Percentiles rank a stretch among this genome's conserved stretches.
Conservation (phyloP, 305 asterid genomes). For the Andrographis paniculata region DNA sequence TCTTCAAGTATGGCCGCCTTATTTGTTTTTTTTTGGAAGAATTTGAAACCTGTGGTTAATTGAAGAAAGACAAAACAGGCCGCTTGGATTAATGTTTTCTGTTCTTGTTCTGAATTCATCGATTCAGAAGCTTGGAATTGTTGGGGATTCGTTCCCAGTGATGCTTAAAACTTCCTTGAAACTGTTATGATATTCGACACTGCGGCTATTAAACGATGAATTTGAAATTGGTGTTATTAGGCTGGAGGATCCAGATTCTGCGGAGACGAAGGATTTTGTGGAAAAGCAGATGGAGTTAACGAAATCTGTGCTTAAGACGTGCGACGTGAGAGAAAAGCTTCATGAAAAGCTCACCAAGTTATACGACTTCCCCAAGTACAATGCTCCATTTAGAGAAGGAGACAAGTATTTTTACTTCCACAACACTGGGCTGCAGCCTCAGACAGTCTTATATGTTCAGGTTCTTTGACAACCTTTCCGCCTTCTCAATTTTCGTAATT, state of each 20-base stretch:
- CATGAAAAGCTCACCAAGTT: constrained; percentile 53
- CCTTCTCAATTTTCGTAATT: constrained; percentile 10
- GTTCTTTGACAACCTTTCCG: constrained; percentile 25
- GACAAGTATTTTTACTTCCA: constrained; percentile 81
- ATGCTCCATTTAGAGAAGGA: constrained; percentile 73
- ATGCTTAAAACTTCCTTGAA: too few species aligned
- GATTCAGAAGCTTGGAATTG: neutral
- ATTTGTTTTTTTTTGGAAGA: constrained; percentile 4
- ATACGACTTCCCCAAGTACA: constrained; percentile 71
- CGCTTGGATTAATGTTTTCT: too few species aligned
- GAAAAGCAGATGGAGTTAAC: constrained; percentile 61
- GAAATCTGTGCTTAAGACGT: constrained; percentile 58
- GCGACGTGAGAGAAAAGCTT: constrained; percentile 70
- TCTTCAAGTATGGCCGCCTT: neutral
- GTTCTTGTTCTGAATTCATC: too few species aligned
- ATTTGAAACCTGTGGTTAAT: neutral
- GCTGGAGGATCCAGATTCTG: constrained; percentile 96
- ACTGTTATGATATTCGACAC: too few species aligned
- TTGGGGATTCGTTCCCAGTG: too few species aligned
- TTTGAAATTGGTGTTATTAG: constrained; percentile 30
- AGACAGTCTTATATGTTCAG: constrained; percentile 77
- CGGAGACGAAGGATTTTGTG: constrained; percentile 73
- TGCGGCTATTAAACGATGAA: constrained; percentile 5
- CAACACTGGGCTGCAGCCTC: constrained; percentile 89
- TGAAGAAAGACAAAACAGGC: too few species aligned